Percentiles rank a stretch among this genome's conserved stretches.
Conservation (phyloP, 2,329 filamentous ascomycete species). For the Penicillium sp. region DNA sequence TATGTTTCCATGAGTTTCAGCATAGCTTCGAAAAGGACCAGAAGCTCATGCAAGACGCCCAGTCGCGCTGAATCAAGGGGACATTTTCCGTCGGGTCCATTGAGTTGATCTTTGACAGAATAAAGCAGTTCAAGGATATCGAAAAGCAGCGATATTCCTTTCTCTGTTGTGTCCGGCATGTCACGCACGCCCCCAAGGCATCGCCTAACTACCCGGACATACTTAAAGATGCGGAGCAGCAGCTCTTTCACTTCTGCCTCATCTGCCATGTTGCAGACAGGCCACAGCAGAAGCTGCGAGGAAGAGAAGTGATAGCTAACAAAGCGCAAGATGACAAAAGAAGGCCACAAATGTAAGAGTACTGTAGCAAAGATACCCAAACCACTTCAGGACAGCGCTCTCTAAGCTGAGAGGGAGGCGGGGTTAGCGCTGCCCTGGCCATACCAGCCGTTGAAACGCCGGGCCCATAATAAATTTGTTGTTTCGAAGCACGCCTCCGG, state of each 20-base stretch:
- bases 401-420: background rate
- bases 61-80: slow-evolving; percentile 20
- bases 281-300: background rate
- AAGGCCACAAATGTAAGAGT: background rate
- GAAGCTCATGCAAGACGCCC: slow-evolving; percentile 19
- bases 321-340: background rate
- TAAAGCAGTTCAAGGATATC: slow-evolving; percentile 24
- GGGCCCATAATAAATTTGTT: background rate
- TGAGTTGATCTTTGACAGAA: slow-evolving; percentile 22
- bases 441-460: background rate
- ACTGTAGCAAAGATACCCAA: background rate
- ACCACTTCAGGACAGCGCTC: background rate
- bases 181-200: slow-evolving; percentile 22
- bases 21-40: slow-evolving; percentile 21
- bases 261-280: slow-evolving; percentile 14
- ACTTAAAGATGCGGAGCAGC: slow-evolving; percentile 18
- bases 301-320: background rate
- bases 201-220: slow-evolving; percentile 20
- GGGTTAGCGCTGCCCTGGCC: background rate
- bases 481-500: background rate
- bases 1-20: slow-evolving; percentile 25
- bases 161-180: slow-evolving; percentile 22
- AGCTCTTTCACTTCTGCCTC: slow-evolving; percentile 12
- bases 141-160: slow-evolving; percentile 19
- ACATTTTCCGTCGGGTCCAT: slow-evolving; percentile 23